A percentile compares a stretch with the other conserved stretches of the same genome.
phyloP scores from a whole-genome alignment of 495 filamentous ascomycete species.

The Xylaria bambusicola region DNA sequence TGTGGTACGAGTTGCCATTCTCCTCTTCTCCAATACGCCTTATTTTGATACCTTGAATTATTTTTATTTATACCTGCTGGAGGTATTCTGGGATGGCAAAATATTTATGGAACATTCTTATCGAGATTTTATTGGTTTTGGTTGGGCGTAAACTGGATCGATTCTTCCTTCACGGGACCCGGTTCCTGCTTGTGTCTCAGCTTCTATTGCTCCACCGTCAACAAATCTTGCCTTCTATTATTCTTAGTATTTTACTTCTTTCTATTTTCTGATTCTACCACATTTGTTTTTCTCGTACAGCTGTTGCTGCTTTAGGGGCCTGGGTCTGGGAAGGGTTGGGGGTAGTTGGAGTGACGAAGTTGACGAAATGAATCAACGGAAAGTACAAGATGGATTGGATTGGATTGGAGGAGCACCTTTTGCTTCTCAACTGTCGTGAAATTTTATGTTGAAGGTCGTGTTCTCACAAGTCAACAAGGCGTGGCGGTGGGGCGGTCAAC shows the following conservation, averaged over 20 bases:
- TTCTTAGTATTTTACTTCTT: background rate
- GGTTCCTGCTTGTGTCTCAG: background rate
- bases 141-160: slow-evolving; percentile 10
- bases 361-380: slow-evolving; percentile 7
- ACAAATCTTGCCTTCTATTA: background rate
- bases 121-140: slow-evolving; percentile 8
- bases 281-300: slow-evolving; percentile 10
- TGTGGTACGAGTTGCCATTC: background rate
- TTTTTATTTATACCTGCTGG: background rate
- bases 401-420: background rate
- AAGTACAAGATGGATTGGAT: background rate
- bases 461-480: background rate
- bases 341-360: background rate
- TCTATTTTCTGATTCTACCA: slow-evolving; percentile 4
- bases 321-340: background rate
- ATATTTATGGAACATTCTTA: slow-evolving; percentile 5
- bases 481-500: no score
- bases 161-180: background rate
- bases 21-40: background rate
- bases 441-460: background rate
- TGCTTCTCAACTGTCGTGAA: background rate
- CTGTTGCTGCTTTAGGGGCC: background rate
- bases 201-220: background rate
- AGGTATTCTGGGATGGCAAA: background rate
- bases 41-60: slow-evolving; percentile 10